phyloP scores from a whole-genome alignment of 805 yeast genomes.

The Yarrowia sp. region DNA sequence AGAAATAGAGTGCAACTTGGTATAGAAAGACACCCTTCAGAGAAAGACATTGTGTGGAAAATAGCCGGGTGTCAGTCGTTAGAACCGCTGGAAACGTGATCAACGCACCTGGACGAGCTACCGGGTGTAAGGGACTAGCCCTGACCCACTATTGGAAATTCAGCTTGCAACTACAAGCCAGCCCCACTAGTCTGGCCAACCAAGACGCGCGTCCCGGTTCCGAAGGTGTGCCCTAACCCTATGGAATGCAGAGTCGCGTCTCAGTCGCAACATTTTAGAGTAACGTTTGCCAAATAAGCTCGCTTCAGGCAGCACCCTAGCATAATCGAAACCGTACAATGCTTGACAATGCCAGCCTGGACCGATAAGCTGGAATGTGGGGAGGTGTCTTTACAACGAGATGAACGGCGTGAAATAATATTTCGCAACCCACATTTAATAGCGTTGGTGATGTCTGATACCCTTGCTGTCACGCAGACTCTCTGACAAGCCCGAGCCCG shows the following conservation, averaged over 20 bases:
- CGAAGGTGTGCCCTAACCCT: background rate
- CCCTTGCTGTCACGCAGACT: no score
- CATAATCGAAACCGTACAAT: slow-evolving; percentile 22
- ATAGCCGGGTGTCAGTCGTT: no score
- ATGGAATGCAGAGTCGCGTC: slow-evolving; percentile 23
- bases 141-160: no score
- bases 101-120: background rate
- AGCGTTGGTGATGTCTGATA: no score
- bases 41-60: no score
- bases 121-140: no score
- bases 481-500: no score
- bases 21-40: no score
- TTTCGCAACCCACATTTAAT: background rate
- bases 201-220: background rate
- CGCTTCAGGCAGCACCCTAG: slow-evolving; percentile 8
- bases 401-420: background rate
- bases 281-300: background rate
- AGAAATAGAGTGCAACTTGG: no score
- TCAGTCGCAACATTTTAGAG: background rate
- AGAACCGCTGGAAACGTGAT: background rate
- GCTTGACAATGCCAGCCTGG: slow-evolving; percentile 10
- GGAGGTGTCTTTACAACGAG: background rate
- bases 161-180: no score
- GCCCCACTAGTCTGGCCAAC: background rate
- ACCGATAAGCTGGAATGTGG: slow-evolving; percentile 22